Evolutionary conservation across 371 early-diverging fungal genomes (phyloP).

Genomic region (Phascolomyces articulosus): DNA sequence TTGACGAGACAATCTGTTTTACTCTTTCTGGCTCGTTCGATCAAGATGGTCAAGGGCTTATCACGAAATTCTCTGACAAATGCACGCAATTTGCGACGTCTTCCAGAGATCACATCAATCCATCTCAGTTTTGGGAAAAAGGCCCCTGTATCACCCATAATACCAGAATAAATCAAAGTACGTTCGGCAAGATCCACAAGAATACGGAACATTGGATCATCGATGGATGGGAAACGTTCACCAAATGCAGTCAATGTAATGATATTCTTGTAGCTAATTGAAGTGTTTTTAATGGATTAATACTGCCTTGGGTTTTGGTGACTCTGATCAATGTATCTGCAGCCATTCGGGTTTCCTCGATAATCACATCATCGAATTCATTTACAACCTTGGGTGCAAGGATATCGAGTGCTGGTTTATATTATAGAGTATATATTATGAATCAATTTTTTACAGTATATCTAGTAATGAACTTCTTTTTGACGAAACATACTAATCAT

Average conservation of each 20-base stretch:
- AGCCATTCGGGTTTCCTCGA: neutral
- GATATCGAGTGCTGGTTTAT: conserved; percentile 3
- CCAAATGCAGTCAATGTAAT: conserved; percentile 13
- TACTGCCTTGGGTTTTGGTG: conserved; percentile 4
- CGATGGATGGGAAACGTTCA: conserved; percentile 1
- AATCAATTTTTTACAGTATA: no score
- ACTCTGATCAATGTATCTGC: neutral
- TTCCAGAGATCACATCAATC: neutral
- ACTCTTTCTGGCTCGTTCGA: neutral
- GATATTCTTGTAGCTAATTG: conserved; percentile 14
- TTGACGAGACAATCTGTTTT: conserved; percentile 16
- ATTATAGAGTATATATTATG: no score
- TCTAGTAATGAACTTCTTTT: no score
- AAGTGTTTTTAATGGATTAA: conserved; percentile 9
- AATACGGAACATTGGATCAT: conserved; percentile 10
- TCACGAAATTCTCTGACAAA: conserved; percentile 12
- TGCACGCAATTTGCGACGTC: neutral
- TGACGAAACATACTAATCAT: no score
- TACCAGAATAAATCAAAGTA: neutral
- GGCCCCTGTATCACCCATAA: conserved; percentile 13
- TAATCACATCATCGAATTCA: neutral
- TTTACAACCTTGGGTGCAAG: conserved; percentile 14
- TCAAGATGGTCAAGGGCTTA: neutral
- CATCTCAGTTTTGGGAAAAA: conserved; percentile 13
- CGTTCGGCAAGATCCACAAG: conserved; percentile 9